Conservation (phyloP, 2,329 filamentous ascomycete genomes). For the Graphilbum sp. region DNA sequence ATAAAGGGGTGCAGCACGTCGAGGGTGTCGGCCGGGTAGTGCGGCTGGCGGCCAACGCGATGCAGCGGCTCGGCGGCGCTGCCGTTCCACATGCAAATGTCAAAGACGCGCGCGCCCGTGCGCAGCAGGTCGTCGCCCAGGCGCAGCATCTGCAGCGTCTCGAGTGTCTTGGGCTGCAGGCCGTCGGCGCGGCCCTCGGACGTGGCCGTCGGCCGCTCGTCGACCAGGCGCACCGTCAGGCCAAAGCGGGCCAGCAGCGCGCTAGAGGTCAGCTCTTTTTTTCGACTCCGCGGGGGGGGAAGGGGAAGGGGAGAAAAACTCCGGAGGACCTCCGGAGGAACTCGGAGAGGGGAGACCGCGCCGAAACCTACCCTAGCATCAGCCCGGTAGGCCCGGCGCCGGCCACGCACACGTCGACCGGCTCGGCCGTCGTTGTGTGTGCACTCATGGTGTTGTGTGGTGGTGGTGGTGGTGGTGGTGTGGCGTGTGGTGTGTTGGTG, state of each 20-base stretch:
- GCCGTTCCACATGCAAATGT: slow-evolving; percentile 57
- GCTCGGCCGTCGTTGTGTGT: neutral
- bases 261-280: neutral
- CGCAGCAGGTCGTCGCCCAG: slow-evolving; percentile 48
- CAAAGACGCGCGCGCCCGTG: slow-evolving; percentile 52
- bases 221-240: slow-evolving; percentile 36
- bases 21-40: slow-evolving; percentile 37
- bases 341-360: no score
- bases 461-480: no score
- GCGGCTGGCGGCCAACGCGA: slow-evolving; percentile 26
- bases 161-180: slow-evolving; percentile 61
- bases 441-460: no score
- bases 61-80: slow-evolving; percentile 32
- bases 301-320: no score
- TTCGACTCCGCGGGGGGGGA: no score
- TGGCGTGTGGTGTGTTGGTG: no score
- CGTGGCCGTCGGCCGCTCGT: slow-evolving; percentile 40
- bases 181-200: slow-evolving; percentile 46
- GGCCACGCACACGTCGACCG: slow-evolving; percentile 11
- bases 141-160: slow-evolving; percentile 57
- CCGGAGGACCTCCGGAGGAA: no score
- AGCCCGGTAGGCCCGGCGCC: slow-evolving; percentile 18
- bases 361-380: slow-evolving; percentile 19
- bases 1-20: slow-evolving; percentile 39
- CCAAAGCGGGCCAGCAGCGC: slow-evolving; percentile 34